Conservation (phyloP, 768 basidiomycete species). For the Hypsizygus marmoreus region DNA sequence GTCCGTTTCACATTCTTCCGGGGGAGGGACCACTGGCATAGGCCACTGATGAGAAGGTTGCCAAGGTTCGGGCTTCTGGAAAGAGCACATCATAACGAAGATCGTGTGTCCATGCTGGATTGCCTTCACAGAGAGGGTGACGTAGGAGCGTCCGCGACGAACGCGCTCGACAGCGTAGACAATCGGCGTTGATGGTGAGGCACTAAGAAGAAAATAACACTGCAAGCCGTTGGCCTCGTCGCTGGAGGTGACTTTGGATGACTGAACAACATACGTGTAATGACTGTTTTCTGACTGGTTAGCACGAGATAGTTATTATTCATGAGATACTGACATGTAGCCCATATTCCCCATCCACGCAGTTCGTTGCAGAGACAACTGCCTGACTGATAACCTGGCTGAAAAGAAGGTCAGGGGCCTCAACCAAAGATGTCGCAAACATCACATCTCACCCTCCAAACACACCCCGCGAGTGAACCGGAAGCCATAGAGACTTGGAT, state of each 20-base stretch:
- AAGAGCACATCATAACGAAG: conserved; percentile 75
- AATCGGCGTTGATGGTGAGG: conserved; percentile 71
- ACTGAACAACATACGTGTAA: conserved; percentile 56
- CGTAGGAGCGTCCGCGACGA: conserved; percentile 74
- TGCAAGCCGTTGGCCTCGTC: conserved; percentile 29
- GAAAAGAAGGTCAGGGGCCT: background rate
- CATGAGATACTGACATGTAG: conserved; percentile 65
- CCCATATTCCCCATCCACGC: conserved; percentile 63
- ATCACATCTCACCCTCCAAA: conserved; percentile 63
- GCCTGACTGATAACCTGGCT: conserved; percentile 88
- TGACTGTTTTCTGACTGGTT: conserved; percentile 43
- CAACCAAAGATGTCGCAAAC: background rate
- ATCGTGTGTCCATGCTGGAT: conserved; percentile 50
- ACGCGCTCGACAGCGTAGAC: conserved; percentile 78
- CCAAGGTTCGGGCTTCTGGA: conserved; percentile 78
- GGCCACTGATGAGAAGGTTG: conserved; percentile 70
- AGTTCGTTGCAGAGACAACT: conserved; percentile 76
- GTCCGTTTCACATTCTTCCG: conserved; percentile 66
- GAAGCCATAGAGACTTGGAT: conserved; percentile 73
- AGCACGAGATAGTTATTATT: background rate
- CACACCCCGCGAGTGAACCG: conserved; percentile 64
- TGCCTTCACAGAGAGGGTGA: conserved; percentile 65
- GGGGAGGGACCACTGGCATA: conserved; percentile 60
- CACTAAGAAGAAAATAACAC: conserved; percentile 84
- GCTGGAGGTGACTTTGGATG: background rate